These are phyloP conservation scores for Polyporus tsugae DNA, from an alignment of 1,284 basidiomycete genomes.

Conservation along the genomic window DNA sequence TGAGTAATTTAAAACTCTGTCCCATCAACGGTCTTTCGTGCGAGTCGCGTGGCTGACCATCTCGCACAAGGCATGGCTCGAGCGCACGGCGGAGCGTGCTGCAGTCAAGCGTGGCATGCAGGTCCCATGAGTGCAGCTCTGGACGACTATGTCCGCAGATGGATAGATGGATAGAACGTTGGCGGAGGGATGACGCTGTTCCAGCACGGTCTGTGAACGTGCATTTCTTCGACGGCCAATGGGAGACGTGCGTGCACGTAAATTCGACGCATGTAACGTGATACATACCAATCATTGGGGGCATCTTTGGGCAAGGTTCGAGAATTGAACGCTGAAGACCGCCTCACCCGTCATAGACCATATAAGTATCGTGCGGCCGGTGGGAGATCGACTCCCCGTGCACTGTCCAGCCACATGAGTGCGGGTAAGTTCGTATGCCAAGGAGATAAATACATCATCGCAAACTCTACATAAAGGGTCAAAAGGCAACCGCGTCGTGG, in stretches of 20 bases:
- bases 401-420: not conserved
- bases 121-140: conserved; percentile 29
- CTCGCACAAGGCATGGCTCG: conserved; percentile 55
- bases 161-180: not conserved
- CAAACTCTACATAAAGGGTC: not conserved
- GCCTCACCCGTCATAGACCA: not conserved
- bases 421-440: not conserved
- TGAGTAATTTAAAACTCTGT: conserved; percentile 16
- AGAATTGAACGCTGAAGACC: not conserved
- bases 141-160: not conserved
- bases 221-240: not conserved
- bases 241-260: not conserved
- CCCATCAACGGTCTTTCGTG: not conserved
- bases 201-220: not conserved
- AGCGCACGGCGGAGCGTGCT: conserved; percentile 50
- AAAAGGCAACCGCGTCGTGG: not conserved
- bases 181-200: not conserved
- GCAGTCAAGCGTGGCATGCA: conserved; percentile 49
- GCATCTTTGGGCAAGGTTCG: not conserved
- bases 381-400: not conserved
- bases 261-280: not conserved
- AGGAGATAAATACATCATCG: conserved; percentile 7
- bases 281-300: not conserved
- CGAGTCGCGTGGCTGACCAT: not conserved
- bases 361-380: not conserved